Conservation (phyloP, 495 filamentous ascomycete genomes). For the Pseudoneurospora amorphoporcata region DNA sequence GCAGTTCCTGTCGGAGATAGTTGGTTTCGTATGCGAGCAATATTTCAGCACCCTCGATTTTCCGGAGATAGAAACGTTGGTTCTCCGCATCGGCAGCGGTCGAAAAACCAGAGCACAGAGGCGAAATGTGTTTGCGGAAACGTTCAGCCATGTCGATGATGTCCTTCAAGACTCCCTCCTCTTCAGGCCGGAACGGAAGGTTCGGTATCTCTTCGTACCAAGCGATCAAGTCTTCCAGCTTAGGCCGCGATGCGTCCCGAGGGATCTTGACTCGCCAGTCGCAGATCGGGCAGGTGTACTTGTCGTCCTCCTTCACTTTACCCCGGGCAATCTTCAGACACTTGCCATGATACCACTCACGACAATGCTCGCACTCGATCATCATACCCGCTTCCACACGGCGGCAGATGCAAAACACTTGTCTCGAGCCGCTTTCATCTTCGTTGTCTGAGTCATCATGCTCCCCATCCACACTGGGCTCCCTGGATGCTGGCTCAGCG, state of each 20-base stretch:
- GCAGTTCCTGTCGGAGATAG: slow-evolving; percentile 91
- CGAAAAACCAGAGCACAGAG: slow-evolving; percentile 64
- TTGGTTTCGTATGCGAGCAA: slow-evolving; percentile 89
- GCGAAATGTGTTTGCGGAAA: slow-evolving; percentile 74
- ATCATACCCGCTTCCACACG: slow-evolving; percentile 93
- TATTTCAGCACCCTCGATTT: slow-evolving; percentile 97
- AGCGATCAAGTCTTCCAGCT: slow-evolving; percentile 78
- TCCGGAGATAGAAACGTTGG: slow-evolving; percentile 94
- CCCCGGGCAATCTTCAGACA: slow-evolving; percentile 96
- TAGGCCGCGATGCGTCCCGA: slow-evolving; percentile 92
- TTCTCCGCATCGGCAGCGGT: slow-evolving; percentile 79
- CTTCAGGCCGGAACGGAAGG: slow-evolving; percentile 93
- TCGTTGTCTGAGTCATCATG: slow-evolving; percentile 24
- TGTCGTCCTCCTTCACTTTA: slow-evolving; percentile 96
- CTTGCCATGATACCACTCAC: slow-evolving; percentile 99
- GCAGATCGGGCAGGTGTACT: slow-evolving; percentile 97
- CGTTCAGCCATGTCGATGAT: slow-evolving; percentile 76
- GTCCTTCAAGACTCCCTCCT: slow-evolving; percentile 71
- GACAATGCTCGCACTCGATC: slow-evolving; percentile 97
- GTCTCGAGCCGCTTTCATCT: slow-evolving; percentile 17
- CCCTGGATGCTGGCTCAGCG: slow-evolving; percentile 83
- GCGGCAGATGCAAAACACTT: slow-evolving; percentile 97
- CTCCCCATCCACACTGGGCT: slow-evolving; percentile 63
- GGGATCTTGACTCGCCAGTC: slow-evolving; percentile 97
- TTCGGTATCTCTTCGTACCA: slow-evolving; percentile 79